Evolutionary conservation across 768 basidiomycete genomes (phyloP).

Genomic region (Pulveroboletus frians): DNA sequence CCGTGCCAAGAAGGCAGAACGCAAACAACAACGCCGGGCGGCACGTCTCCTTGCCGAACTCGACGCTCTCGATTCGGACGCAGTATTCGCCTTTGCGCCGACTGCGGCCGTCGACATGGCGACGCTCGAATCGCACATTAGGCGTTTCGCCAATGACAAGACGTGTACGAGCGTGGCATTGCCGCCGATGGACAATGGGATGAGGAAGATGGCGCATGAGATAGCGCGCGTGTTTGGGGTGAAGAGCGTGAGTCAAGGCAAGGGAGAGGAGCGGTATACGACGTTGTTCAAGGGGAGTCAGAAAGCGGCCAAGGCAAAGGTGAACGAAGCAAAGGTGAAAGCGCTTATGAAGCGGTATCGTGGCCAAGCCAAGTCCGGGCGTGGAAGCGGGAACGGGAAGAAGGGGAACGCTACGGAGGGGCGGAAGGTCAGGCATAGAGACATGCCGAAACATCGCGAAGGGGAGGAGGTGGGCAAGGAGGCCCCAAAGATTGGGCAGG

Average conservation of each 20-base stretch:
- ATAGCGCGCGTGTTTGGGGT: conserved; percentile 74
- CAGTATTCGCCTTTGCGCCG: conserved; percentile 25
- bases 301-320: conserved; percentile 58
- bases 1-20: conserved; percentile 75
- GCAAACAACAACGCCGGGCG: conserved; percentile 57
- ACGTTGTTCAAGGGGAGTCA: conserved; percentile 64
- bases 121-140: conserved; percentile 66
- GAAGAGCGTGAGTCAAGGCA: conserved; percentile 72
- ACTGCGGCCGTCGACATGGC: conserved; percentile 59
- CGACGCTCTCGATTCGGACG: conserved; percentile 48
- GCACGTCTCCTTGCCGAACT: conserved; percentile 52
- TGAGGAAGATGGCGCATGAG: conserved; percentile 71
- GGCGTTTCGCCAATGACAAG: conserved; percentile 58
- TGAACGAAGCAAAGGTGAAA: conserved; percentile 40
- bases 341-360: conserved; percentile 35
- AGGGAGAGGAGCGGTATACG: conserved; percentile 66
- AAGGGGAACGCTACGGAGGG: too few relatives aligned
- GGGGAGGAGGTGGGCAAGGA: conserved; percentile 88
- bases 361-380: conserved; percentile 1
- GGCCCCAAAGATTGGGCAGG: conserved; percentile 73
- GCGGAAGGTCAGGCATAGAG: conserved; percentile 16
- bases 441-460: conserved; percentile 56
- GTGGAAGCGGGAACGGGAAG: neutral
- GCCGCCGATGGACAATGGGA: conserved; percentile 73
- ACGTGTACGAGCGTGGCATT: conserved; percentile 54